Evolutionary conservation across 257 asterid species (phyloP), one percentile per base, ranked within the genome.

Genomic region (Nicotiana attenuata): DNA sequence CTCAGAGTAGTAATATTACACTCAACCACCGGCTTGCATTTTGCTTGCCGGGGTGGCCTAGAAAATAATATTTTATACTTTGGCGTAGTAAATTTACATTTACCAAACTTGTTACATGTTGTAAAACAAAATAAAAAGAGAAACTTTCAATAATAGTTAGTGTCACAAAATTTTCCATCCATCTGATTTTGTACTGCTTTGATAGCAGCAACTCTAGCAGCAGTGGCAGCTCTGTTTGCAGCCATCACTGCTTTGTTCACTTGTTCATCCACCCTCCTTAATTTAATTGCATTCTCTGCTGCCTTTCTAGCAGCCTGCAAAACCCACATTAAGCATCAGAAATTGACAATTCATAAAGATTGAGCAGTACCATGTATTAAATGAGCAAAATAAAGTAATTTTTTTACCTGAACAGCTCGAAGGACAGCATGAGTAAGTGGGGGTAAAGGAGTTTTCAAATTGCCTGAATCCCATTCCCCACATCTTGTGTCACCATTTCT

Each of bases 401-500:
- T 68, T 61, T 53, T 76, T 47, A 94, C 98, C 92, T 92, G 90
- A 60, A 94, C 94, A 71, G 93, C 94, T 81, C 87, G 87, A 56
- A 85, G 84, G 85, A 92, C 90, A 22, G 88, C 81, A 84, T 90
- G 92, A 0, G 83, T 60, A 16, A 80, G 86, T 64, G 89, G 91
- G 52, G 86, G 84, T 28, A 86, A 88, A 22, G 92, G 85, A 31
- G 73, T 84, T 82, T 83, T 90, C 35, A 92, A 93, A 77, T 82
- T 88, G 28, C 97, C 98, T 20, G 55, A 64, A 41, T 92, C 94
- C 98, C 98, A 94, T 87, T 91, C 97, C 2, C 98, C 98, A 53
- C 91, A 94, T 80, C 82, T 89, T 8, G 68, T 84, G 56, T 86
- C 91, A 65, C 97, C 92, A 56, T 77, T 92, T 81, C 95, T 87